Evolutionary conservation across 305 asterid genomes (phyloP), one percentile per base, ranked within the genome.

Genomic region (Fraxinus nigra): DNA sequence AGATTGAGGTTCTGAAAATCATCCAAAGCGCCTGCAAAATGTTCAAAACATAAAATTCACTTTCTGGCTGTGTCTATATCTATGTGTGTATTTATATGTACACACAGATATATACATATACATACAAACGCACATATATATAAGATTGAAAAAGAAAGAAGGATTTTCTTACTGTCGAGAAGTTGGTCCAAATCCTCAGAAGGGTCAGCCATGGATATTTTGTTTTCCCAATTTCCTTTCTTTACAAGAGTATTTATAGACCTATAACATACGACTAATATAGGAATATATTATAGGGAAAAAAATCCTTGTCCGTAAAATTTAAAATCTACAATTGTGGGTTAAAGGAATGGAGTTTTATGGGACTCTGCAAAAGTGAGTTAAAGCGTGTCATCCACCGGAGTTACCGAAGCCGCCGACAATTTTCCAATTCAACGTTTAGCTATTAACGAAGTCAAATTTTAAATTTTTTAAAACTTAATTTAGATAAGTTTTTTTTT

Each of bases 1-100:
- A 96, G 92, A 87, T 93, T 95, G 86, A 96, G 93, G 85, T 82
- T 92, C 93, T 94, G 97, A 83, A 96, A 96, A 92, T 96, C 99
- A 93, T 96, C 98, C 93, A 96, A 87, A 85, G 99, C 99, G 87
- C 98, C 99, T 96, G 95, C 77, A 89, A 85, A 78, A 81, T 22
- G 79, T 48, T 28, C 35, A 46, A 79, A 82, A 78, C n/a, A 3
- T 6, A 26, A 22, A 37, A 73, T 8, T 51, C 48, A 78, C 2
- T 43, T 3, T 34, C 37, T 10, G 70, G 8, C 40, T 11, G 30
- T 11, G 63, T 9, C 26, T 77, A 61, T 14, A 51, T 13, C 74
- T 37, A 72, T 37, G 46, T 14, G 61, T 37, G 69, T 46, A n/a
- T 11, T 72, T 54, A 14, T 32, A 54, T 1, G 22, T 1, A n/a